phyloP scores from a whole-genome alignment of 495 filamentous ascomycete genomes.

The Chaetomium cochliodes region DNA sequence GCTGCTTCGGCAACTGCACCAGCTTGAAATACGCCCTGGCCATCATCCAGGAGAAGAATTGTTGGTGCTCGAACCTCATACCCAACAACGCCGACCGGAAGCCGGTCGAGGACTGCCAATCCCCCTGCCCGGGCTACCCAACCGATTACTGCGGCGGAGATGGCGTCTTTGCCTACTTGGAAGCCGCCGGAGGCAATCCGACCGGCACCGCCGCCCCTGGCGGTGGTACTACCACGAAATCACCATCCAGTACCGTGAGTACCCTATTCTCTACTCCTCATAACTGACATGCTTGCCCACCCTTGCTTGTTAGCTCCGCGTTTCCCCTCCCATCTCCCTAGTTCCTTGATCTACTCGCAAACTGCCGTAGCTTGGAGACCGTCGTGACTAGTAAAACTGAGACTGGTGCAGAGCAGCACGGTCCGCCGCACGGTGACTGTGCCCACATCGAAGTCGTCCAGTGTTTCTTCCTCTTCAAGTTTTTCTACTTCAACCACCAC shows the following conservation, averaged over 20 bases:
- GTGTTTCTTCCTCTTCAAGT: conserved; percentile 16
- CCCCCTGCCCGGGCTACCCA: conserved; percentile 44
- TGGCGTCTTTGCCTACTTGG: conserved; percentile 44
- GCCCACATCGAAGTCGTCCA: conserved; percentile 26
- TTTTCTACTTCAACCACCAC: conserved; percentile 31
- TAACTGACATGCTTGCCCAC: conserved; percentile 16
- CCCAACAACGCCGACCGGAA: conserved; percentile 38
- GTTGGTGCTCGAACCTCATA: conserved; percentile 47
- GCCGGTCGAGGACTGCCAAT: conserved; percentile 34
- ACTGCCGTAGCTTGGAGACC: not conserved
- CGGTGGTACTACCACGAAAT: not conserved
- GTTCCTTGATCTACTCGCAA: not conserved
- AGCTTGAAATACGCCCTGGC: conserved; percentile 38
- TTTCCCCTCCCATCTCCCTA: not conserved
- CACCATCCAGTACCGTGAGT: conserved; percentile 27
- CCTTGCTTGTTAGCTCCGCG: not conserved
- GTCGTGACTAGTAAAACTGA: conserved; percentile 35
- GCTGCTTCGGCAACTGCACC: conserved; percentile 43
- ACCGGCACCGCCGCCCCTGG: conserved; percentile 33
- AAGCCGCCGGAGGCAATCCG: conserved; percentile 26
- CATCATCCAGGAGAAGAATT: conserved; percentile 39
- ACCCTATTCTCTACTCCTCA: not conserved
- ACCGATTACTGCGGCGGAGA: conserved; percentile 44
- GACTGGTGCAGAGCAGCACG: conserved; percentile 36
- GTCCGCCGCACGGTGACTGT: conserved; percentile 35